Percentiles rank a stretch among this genome's conserved stretches.
phyloP scores from a whole-genome alignment of 345 rosid genomes.

The Streptanthus diversifolius region DNA sequence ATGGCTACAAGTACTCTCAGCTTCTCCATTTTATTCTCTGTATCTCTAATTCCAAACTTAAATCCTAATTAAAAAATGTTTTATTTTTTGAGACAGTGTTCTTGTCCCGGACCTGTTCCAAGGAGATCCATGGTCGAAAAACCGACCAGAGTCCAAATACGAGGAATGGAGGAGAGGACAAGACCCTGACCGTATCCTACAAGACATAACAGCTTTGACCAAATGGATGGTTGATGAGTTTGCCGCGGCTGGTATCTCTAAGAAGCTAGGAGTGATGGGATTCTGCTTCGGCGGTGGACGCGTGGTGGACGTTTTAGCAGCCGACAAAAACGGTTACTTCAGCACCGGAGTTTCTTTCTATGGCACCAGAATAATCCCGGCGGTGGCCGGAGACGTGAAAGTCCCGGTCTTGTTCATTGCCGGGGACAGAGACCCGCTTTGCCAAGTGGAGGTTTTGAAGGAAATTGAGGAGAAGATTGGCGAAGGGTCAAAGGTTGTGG shows the following conservation, averaged over 20 bases:
- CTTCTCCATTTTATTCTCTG: conserved; percentile 9
- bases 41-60: not conserved
- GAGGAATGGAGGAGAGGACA: conserved; percentile 61
- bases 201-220: conserved; percentile 47
- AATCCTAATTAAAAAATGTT: not conserved
- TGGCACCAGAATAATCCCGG: conserved; percentile 68
- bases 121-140: conserved; percentile 73
- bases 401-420: conserved; percentile 73
- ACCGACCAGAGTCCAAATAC: conserved; percentile 38
- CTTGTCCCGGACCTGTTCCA: conserved; percentile 86
- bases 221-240: conserved; percentile 83
- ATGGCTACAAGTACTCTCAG: conserved; percentile 64
- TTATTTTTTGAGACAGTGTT: conserved; percentile 50
- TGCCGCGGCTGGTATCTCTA: conserved; percentile 69
- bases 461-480: conserved; percentile 50
- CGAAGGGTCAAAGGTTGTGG: conserved; percentile 45
- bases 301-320: conserved; percentile 57
- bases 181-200: conserved; percentile 45
- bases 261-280: conserved; percentile 77
- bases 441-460: conserved; percentile 43
- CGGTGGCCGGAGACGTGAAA: conserved; percentile 41
- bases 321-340: conserved; percentile 48
- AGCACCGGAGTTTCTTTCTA: conserved; percentile 74
- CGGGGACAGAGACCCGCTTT: conserved; percentile 72
- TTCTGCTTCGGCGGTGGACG: conserved; percentile 88